These are phyloP conservation scores for Collybia nuda DNA, from an alignment of 768 basidiomycete genomes.

Conservation along the genomic window DNA sequence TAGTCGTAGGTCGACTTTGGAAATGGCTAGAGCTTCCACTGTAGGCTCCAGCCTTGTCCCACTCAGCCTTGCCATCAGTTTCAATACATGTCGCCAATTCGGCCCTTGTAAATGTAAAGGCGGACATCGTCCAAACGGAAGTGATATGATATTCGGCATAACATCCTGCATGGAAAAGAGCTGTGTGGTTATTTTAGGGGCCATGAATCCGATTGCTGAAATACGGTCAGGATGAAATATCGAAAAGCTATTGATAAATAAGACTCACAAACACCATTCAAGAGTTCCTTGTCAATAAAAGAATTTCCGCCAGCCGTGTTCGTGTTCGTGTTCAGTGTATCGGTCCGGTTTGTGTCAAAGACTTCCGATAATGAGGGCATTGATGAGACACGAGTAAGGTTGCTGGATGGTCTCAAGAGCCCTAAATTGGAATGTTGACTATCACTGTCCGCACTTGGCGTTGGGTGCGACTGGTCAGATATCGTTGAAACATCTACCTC, in stretches of 20 bases:
- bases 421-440: background rate
- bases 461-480: no score
- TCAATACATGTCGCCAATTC: slow-evolving; percentile 72
- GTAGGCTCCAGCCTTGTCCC: slow-evolving; percentile 71
- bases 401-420: background rate
- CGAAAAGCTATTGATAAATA: slow-evolving; percentile 1
- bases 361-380: slow-evolving; percentile 1
- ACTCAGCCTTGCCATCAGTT: slow-evolving; percentile 72
- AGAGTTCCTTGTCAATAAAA: slow-evolving; percentile 59
- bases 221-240: slow-evolving; percentile 4
- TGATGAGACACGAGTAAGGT: slow-evolving; percentile 7
- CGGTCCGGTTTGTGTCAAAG: background rate
- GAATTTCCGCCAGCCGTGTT: slow-evolving; percentile 37
- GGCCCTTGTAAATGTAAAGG: slow-evolving; percentile 74
- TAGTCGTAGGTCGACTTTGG: slow-evolving; percentile 56
- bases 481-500: no score
- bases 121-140: slow-evolving; percentile 68
- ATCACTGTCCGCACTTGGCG: no score
- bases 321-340: background rate
- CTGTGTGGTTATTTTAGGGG: slow-evolving; percentile 51
- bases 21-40: slow-evolving; percentile 59
- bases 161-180: slow-evolving; percentile 46
- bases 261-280: slow-evolving; percentile 64
- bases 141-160: slow-evolving; percentile 72
- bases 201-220: slow-evolving; percentile 66